Evolutionary conservation across 805 yeast species (phyloP), one percentile per base, ranked within the genome.

Genomic region (Teunomyces panamensis): DNA sequence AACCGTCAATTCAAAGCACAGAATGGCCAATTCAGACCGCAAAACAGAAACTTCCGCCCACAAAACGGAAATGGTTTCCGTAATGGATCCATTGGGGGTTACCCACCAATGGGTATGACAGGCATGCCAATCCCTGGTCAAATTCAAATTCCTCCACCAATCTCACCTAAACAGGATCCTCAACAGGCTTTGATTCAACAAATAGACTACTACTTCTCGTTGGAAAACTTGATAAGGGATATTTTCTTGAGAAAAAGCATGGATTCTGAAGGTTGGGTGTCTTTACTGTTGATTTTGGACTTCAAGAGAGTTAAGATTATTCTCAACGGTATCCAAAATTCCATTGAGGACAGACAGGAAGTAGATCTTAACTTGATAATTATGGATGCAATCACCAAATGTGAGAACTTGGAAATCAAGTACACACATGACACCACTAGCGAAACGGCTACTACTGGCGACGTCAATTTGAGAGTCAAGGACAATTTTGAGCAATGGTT

Each of bases 191-290:
- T 73, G 56, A 64, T 63, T 53, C 65, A 69, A 49, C 98, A 91
- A 74, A 73, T 92, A 45, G 94, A 89, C 63, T 94, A 94, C 74
- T 94, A 94, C 68, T 87, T 94, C 71, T 85, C 95, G 28, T 75
- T 84, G 44, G 96, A 89, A 58, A 94, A 94, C 68, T 76, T 94
- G 68, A 74, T 85, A 57, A 87, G 89, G 69, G 99, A 94, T 69
- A 72, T 84, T 44, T 92, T 71, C 63, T 75, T 94, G 68, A 82
- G 96, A 67, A 79, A 81, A 54, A 87, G 87, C 59, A 87, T 92
- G 95, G 80, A 84, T 65, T 58, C 77, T 42, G 75, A 81, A 49
- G 97, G 97, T 24, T 84, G 84, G 75, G 77, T 90, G 46, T 81
- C 84, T 30, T 66, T 89, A 49, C 60, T 65, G 5, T 75, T 81